A percentile compares a stretch with the other conserved stretches of the same genome.
These are phyloP conservation scores for Casuarina equisetifolia DNA, from an alignment of 306 rosid species.

Conservation along the genomic window DNA sequence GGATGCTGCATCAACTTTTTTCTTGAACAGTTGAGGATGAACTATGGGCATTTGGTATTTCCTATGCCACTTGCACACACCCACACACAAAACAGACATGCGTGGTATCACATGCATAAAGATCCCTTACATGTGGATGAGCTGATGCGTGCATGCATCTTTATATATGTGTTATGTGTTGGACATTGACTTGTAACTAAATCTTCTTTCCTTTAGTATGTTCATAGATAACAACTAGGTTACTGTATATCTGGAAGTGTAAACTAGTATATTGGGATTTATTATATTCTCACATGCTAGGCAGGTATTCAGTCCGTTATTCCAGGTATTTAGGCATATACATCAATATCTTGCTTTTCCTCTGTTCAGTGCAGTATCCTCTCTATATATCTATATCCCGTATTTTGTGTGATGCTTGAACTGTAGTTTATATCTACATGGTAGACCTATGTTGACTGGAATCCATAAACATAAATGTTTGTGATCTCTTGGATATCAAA, in stretches of 20 bases:
- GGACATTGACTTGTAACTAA: background rate
- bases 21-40: constrained; percentile 12
- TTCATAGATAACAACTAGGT: background rate
- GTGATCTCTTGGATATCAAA: background rate
- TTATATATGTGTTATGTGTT: background rate
- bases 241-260: background rate
- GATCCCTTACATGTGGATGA: background rate
- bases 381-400: background rate
- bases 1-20: constrained; percentile 16
- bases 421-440: background rate
- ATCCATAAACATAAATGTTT: background rate
- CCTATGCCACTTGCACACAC: background rate
- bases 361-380: background rate
- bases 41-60: constrained; percentile 5
- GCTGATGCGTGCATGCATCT: background rate
- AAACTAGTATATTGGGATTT: background rate
- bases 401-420: background rate
- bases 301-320: background rate
- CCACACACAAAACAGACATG: background rate
- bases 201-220: background rate
- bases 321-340: background rate
- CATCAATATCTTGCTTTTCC: background rate
- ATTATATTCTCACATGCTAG: background rate
- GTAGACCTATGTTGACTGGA: background rate
- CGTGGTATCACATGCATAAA: background rate